These are phyloP conservation scores for Zygosaccharomyces gambellarensis DNA, from an alignment of 805 yeast genomes.

Conservation along the genomic window DNA sequence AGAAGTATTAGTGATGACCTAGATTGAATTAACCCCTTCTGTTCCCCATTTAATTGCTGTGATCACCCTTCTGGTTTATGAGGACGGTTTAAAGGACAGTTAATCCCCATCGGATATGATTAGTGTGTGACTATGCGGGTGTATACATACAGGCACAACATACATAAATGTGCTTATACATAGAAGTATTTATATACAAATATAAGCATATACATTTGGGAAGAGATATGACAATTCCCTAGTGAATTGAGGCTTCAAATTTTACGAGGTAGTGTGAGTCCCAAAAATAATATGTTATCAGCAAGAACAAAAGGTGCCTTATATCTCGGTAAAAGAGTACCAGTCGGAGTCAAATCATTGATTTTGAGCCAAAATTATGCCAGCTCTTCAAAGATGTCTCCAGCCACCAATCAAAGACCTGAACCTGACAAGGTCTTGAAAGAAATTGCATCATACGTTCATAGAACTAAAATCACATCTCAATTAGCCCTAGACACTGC, in stretches of 20 bases:
- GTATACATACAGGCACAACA: too few relatives aligned
- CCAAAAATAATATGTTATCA: not conserved
- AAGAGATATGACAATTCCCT: too few relatives aligned
- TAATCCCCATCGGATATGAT: not conserved
- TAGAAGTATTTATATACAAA: too few relatives aligned
- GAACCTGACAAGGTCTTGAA: conserved; percentile 44
- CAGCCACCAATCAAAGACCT: conserved; percentile 43
- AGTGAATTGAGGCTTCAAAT: not conserved
- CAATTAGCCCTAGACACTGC: conserved; percentile 51
- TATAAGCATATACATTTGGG: too few relatives aligned
- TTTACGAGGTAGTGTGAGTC: not conserved
- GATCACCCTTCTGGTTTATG: not conserved
- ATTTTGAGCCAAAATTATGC: not conserved
- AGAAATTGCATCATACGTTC: conserved; percentile 49
- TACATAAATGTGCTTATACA: too few relatives aligned
- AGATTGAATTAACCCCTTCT: not conserved
- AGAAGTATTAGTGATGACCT: not conserved
- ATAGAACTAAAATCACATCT: conserved; percentile 42
- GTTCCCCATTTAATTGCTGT: not conserved
- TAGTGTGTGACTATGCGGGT: too few relatives aligned
- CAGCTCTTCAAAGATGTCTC: not conserved
- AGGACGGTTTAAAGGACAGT: not conserved
- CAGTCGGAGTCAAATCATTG: not conserved
- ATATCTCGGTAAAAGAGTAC: not conserved
- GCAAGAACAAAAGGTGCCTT: not conserved